phyloP scores from a whole-genome alignment of 2,329 filamentous ascomycete genomes.

The Sarocladiaceae sp. region DNA sequence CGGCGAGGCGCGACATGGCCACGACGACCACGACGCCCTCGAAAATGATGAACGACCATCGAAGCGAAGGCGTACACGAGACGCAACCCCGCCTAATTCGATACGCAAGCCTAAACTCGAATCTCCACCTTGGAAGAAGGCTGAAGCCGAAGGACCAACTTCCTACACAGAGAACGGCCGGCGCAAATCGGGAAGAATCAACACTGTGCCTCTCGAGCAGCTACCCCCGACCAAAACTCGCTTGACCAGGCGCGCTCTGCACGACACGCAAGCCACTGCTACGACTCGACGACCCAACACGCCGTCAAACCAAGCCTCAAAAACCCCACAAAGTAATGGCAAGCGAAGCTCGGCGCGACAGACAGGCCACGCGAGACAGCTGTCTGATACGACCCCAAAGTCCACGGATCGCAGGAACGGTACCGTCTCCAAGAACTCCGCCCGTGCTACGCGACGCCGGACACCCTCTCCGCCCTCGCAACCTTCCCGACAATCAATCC shows the following conservation, averaged over 20 bases:
- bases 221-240: constrained; percentile 44
- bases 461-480: constrained; percentile 35
- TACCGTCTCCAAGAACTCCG: constrained; percentile 21
- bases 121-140: constrained; percentile 92
- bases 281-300: constrained; percentile 19
- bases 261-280: constrained; percentile 20
- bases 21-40: constrained; percentile 40
- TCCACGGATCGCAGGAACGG: constrained; percentile 22
- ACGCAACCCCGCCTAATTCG: constrained; percentile 34
- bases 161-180: constrained; percentile 71
- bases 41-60: constrained; percentile 41
- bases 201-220: constrained; percentile 47
- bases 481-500: constrained; percentile 32
- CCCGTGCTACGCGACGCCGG: constrained; percentile 30
- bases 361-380: constrained; percentile 18
- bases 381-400: constrained; percentile 22
- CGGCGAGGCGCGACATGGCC: constrained; percentile 34
- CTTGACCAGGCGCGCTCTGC: constrained; percentile 38
- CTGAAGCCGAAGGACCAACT: constrained; percentile 78
- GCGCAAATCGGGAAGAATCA: constrained; percentile 60
- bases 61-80: constrained; percentile 60
- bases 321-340: constrained; percentile 18
- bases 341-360: constrained; percentile 12
- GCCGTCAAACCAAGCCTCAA: constrained; percentile 22
- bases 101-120: constrained; percentile 42